Evolutionary conservation across 805 yeast genomes (phyloP), one percentile per base, ranked within the genome.

Genomic region (Saccharomyces mikatae): DNA sequence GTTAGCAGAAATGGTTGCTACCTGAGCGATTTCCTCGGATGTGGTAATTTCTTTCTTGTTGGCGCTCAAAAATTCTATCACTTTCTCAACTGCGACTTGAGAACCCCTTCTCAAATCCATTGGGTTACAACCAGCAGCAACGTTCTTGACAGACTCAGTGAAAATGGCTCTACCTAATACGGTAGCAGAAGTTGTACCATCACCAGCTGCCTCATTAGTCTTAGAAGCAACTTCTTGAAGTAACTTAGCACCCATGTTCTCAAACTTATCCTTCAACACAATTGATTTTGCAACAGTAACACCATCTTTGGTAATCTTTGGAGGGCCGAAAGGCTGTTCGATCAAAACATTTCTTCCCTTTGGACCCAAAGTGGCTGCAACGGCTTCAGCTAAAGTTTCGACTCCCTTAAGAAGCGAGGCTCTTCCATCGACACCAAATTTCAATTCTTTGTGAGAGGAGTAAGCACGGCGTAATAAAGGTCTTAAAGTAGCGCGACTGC

Each of bases 221-320:
- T 88, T 92, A 64, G 95, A 84, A 47, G 98, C 97, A 56, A 94
- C 97, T 71, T 94, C 98, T 76, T 91, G 97, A 67, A 92, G 77
- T 62, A 92, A 80, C 76, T 88, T 89, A 55, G 97, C 97, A 57
- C 99, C 99, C 79, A 94, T 79, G 75, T 92, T 92, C 78, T 92
- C 98, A 67, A 91, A 92, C 74, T 86, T 89, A 78, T 94, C 95
- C 71, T 86, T 76, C 62, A 94, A 77, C 46, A 82, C 80, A 65
- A 92, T 83, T 53, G 95, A 84, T 68, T 80, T 82, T 58, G 99
- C 99, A 56, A 92, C 97, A 49, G 98, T 89, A 52, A 90, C 97
- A 81, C 99, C 99, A 72, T 92, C 99, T 78, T 92, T 92, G 74
- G 99, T 92, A 80, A 92, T 92, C 79, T 92, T 92, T 65, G 99